phyloP scores from a whole-genome alignment of 2,329 filamentous ascomycete genomes.

The Triangularia verruculosa region DNA sequence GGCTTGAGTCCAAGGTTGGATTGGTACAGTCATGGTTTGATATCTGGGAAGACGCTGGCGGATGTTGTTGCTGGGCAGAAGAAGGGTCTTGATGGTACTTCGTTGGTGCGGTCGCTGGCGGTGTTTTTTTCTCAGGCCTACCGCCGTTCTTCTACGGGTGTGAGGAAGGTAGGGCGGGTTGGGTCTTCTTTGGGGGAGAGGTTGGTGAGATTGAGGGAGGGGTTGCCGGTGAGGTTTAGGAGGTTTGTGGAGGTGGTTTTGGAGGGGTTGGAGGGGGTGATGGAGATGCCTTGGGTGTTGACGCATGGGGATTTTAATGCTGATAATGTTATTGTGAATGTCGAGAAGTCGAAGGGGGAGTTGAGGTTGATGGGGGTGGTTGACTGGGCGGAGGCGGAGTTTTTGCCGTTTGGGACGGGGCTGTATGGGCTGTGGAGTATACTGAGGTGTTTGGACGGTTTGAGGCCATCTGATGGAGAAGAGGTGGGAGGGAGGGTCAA shows the following conservation, averaged over 20 bases:
- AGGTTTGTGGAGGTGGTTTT: constrained; percentile 28
- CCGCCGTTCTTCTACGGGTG: neutral
- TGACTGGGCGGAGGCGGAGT: constrained; percentile 64
- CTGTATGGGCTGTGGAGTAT: constrained; percentile 61
- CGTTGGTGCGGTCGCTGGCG: neutral
- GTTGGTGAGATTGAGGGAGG: constrained; percentile 15
- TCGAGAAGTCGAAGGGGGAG: constrained; percentile 42
- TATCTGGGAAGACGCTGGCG: neutral
- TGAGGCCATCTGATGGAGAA: constrained; percentile 24
- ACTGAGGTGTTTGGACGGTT: constrained; percentile 41
- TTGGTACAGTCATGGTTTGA: neutral
- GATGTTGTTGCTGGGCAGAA: neutral
- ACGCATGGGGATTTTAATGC: constrained; percentile 61
- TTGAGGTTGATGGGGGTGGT: constrained; percentile 45
- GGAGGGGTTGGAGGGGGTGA: constrained; percentile 35
- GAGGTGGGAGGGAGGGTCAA: constrained; percentile 10
- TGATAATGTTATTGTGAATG: constrained; percentile 49
- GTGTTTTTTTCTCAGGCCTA: neutral
- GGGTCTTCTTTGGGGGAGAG: neutral
- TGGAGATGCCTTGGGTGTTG: constrained; percentile 51
- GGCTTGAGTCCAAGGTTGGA: constrained; percentile 31
- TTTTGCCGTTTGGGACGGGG: constrained; percentile 56
- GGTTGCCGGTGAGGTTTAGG: constrained; percentile 38
- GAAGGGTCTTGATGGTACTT: neutral
- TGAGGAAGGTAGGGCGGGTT: neutral